Conservation (phyloP, 148 eudicot species). For the Camellia granthamiana region DNA sequence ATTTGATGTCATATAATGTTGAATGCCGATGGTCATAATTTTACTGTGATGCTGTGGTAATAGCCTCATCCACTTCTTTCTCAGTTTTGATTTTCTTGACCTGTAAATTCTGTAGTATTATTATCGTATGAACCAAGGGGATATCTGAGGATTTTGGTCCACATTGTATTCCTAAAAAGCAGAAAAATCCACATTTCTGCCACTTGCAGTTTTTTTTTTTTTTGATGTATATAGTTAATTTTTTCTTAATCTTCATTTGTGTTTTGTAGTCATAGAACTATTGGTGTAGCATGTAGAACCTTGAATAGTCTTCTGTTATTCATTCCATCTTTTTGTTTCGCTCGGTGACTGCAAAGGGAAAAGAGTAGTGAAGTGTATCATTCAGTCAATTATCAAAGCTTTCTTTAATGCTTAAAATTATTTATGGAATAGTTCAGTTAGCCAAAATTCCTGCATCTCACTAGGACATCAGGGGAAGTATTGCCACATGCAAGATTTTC, state of each 20-base stretch:
- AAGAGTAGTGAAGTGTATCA: neutral
- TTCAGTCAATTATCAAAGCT: neutral
- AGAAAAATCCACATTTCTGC: neutral
- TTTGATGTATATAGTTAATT: neutral
- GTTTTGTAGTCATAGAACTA: neutral
- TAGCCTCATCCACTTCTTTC: neutral
- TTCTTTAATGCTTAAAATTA: neutral
- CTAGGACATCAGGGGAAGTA: too few species aligned
- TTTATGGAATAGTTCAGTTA: too few species aligned
- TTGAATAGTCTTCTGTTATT: neutral
- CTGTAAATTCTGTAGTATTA: neutral
- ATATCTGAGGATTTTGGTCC: neutral
- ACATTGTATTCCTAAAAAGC: neutral
- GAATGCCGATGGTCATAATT: neutral
- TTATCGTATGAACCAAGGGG: neutral
- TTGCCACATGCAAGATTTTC: too few species aligned
- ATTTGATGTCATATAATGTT: neutral
- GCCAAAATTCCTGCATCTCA: too few species aligned
- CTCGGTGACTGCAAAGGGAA: neutral
- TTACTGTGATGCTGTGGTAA: neutral
- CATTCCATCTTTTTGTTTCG: neutral
- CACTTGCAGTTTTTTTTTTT: neutral
- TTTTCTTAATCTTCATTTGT: neutral
- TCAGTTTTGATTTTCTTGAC: conserved; percentile 9
- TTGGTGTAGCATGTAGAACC: too few species aligned